Percentiles rank a stretch among this genome's conserved stretches.
Conservation (phyloP, 2,329 filamentous ascomycete species). For the Coniochaeta sp. region DNA sequence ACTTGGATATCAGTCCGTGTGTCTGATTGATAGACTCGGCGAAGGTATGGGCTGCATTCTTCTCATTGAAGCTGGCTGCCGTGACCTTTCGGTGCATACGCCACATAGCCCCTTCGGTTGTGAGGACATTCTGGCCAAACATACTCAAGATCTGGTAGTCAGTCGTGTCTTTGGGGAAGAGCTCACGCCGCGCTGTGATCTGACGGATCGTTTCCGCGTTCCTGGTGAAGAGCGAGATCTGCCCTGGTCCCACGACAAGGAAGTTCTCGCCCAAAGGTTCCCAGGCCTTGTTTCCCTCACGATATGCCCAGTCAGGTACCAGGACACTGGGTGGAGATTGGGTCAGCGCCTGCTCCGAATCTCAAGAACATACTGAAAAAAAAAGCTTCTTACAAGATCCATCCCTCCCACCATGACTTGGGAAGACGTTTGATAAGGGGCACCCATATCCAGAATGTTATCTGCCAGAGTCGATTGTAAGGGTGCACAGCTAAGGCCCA, state of each 20-base stretch:
- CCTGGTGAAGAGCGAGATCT: constrained; percentile 46
- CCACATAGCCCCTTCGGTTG: constrained; percentile 63
- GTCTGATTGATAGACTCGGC: constrained; percentile 56
- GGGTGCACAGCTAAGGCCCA: constrained; percentile 33
- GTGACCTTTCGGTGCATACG: constrained; percentile 66
- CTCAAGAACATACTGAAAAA: background rate
- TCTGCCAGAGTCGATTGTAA: constrained; percentile 46
- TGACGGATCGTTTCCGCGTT: constrained; percentile 60
- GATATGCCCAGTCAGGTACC: constrained; percentile 52
- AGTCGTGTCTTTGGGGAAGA: constrained; percentile 62
- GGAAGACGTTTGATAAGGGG: constrained; percentile 50
- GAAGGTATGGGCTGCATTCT: constrained; percentile 61
- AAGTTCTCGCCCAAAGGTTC: constrained; percentile 55
- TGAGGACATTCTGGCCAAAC: constrained; percentile 66
- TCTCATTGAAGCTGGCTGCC: constrained; percentile 67
- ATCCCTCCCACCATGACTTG: constrained; percentile 43
- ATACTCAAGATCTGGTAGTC: constrained; percentile 52
- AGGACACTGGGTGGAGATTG: constrained; percentile 32
- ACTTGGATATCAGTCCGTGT: constrained; percentile 50
- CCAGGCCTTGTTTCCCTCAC: constrained; percentile 49
- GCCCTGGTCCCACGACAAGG: constrained; percentile 51
- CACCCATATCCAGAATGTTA: constrained; percentile 45
- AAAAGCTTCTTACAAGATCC: constrained; percentile 46
- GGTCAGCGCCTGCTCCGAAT: background rate
- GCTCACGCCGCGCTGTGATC: constrained; percentile 57